Percentiles rank a stretch among this genome's conserved stretches.
These are phyloP conservation scores for Mycena venus DNA, from an alignment of 768 basidiomycete genomes.

Conservation along the genomic window DNA sequence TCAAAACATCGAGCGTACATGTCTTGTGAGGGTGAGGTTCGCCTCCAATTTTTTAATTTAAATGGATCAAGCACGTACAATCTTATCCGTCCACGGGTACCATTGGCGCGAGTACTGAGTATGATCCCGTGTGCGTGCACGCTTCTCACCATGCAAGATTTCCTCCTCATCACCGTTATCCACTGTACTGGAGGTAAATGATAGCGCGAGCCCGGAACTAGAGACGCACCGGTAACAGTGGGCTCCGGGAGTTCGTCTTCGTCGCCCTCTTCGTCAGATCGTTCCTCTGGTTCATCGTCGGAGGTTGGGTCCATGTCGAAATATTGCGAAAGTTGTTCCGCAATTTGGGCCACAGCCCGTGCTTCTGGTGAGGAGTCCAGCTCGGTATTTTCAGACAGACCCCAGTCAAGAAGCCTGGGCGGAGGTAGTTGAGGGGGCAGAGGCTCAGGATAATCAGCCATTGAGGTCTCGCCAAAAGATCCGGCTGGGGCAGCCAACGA, in stretches of 20 bases:
- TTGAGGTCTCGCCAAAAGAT: neutral
- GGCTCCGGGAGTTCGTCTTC: neutral
- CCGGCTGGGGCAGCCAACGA: neutral
- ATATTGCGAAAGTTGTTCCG: neutral
- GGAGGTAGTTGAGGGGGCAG: neutral
- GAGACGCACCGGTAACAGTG: neutral
- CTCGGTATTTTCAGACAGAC: neutral
- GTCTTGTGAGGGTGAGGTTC: no score
- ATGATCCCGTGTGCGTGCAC: neutral
- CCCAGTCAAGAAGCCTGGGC: neutral
- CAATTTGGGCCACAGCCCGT: neutral
- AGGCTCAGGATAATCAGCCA: neutral
- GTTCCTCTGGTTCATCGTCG: neutral
- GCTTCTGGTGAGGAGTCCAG: neutral
- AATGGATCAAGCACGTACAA: neutral
- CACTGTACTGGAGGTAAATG: neutral
- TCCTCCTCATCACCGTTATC: neutral
- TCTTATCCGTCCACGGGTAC: neutral
- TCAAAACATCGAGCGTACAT: conserved; percentile 47
- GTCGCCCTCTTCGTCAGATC: neutral
- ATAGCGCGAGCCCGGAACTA: neutral
- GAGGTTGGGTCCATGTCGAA: neutral
- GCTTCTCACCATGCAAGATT: neutral
- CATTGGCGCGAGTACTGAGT: neutral
- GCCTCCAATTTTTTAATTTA: neutral